Conservation (phyloP, 805 yeast genomes). For the Candida jianshihensis region DNA sequence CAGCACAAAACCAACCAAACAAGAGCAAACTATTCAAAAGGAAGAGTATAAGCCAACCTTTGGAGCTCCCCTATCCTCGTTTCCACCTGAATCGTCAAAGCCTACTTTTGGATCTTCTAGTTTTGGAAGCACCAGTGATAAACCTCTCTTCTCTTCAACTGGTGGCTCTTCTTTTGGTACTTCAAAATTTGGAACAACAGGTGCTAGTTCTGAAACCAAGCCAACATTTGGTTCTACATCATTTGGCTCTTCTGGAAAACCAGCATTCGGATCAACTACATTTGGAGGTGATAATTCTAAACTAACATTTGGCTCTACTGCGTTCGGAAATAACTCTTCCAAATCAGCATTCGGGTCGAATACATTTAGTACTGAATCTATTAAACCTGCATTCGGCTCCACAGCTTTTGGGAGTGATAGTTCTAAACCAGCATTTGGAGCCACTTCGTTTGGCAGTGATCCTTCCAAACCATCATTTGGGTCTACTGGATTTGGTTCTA, state of each 20-base stretch:
- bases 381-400: constrained; percentile 21
- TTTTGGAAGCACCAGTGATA: constrained; percentile 3
- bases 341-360: constrained; percentile 1
- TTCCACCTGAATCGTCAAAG: constrained; percentile 5
- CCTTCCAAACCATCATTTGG: constrained; percentile 17
- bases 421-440: constrained; percentile 7
- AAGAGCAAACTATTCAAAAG: not conserved
- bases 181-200: constrained; percentile 6
- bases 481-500: constrained; percentile 8
- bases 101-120: constrained; percentile 10
- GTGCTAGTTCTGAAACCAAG: not conserved
- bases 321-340: constrained; percentile 2
- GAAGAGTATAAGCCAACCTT: not conserved
- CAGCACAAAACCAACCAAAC: not conserved
- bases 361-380: constrained; percentile 4
- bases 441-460: constrained; percentile 19
- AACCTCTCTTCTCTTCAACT: constrained; percentile 3
- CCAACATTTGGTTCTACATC: constrained; percentile 17
- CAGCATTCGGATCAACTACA: constrained; percentile 2
- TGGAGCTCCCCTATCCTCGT: not conserved
- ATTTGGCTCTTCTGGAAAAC: constrained; percentile 5
- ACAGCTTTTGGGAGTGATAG: constrained; percentile 10
- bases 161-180: not conserved
- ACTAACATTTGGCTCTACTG: constrained; percentile 1
- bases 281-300: constrained; percentile 2